These are phyloP conservation scores for Gilbertella persicaria DNA, from an alignment of 371 early-diverging fungal species.

Conservation along the genomic window DNA sequence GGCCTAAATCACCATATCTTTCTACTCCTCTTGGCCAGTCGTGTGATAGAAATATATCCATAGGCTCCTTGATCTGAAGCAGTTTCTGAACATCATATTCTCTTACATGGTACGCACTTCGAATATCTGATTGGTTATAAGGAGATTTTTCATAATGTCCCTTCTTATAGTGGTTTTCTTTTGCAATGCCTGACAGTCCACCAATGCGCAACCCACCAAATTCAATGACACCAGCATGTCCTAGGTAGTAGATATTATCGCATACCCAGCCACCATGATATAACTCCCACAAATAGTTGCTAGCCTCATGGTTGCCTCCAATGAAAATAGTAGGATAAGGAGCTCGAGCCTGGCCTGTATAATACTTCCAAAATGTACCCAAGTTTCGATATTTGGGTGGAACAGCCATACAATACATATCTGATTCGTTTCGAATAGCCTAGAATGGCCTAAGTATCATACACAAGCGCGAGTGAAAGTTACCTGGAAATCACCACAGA, in stretches of 20 bases:
- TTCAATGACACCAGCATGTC: conserved; percentile 79
- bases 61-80: conserved; percentile 60
- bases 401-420: conserved; percentile 77
- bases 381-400: conserved; percentile 82
- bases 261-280: conserved; percentile 97
- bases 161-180: conserved; percentile 66
- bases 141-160: conserved; percentile 86
- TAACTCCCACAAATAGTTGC: conserved; percentile 91
- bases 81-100: conserved; percentile 80
- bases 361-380: conserved; percentile 92
- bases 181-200: conserved; percentile 94
- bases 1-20: conserved; percentile 69
- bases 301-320: conserved; percentile 98
- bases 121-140: conserved; percentile 54
- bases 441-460: conserved; percentile 20
- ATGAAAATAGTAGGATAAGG: conserved; percentile 92
- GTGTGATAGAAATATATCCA: conserved; percentile 93
- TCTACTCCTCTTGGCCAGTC: conserved; percentile 96
- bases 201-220: conserved; percentile 89
- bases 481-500: conserved; percentile 98
- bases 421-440: conserved; percentile 84
- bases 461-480: background rate
- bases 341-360: conserved; percentile 78
- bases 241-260: conserved; percentile 93
- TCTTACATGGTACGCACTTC: conserved; percentile 86